These are phyloP conservation scores for Andalucia godoyi DNA, from an alignment of 78 protist species.

Conservation along the genomic window DNA sequence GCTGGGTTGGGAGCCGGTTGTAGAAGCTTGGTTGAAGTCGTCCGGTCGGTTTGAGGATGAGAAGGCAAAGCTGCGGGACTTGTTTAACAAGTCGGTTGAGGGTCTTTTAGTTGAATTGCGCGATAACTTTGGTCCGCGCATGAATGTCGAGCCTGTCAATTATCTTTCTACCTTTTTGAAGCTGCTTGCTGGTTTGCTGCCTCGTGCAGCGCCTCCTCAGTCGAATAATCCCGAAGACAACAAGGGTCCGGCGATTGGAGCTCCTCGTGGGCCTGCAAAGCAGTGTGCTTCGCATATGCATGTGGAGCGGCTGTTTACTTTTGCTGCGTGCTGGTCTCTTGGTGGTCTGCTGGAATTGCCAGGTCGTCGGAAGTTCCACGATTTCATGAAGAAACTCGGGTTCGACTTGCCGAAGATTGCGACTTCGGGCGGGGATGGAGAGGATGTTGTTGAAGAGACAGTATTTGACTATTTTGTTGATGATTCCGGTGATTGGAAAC, in stretches of 20 bases:
- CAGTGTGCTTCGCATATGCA: no score
- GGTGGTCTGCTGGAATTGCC: constrained; percentile 52
- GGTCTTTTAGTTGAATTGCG: background rate
- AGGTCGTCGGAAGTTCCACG: constrained; percentile 35
- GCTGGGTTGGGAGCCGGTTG: constrained; percentile 17
- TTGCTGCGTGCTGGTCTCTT: constrained; percentile 44
- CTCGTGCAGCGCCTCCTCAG: background rate
- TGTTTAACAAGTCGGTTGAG: constrained; percentile 1
- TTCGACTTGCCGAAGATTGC: no score
- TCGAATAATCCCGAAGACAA: no score
- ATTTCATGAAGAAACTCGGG: background rate
- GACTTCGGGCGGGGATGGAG: background rate
- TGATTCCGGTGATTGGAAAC: constrained; percentile 39
- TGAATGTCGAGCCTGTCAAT: background rate
- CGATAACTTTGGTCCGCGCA: background rate
- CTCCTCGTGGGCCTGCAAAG: no score
- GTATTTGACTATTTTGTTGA: constrained; percentile 38
- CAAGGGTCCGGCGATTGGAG: no score
- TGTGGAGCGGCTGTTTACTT: constrained; percentile 26
- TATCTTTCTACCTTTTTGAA: background rate
- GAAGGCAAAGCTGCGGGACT: background rate
- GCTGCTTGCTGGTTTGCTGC: constrained; percentile 32
- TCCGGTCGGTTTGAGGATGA: background rate
- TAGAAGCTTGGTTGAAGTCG: constrained; percentile 23
- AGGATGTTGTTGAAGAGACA: constrained; percentile 10